Base-by-base conservation (phyloP, 2,329 filamentous ascomycete genomes). In the Lithohypha guttulata region DNA sequence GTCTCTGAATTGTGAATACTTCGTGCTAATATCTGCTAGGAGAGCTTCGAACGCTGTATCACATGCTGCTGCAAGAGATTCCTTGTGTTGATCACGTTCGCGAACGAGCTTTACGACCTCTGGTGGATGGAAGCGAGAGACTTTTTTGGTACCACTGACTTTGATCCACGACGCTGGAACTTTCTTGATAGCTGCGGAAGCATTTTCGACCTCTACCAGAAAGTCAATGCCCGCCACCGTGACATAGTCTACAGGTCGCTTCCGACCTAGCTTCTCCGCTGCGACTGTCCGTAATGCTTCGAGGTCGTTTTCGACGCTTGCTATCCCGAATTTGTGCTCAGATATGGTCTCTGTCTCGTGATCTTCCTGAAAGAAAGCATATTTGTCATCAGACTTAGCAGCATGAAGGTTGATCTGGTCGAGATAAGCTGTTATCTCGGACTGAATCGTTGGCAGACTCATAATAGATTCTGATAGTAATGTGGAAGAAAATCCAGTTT, bases 101-200 rank as follows among this genome's bases (percentile, higher is more conserved):
- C 79, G 77, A 13, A 94, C 73, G 51, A 94, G 71, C 45, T 77
- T 76, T 34, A 93, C 71, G 17, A 95, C 84, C 51, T 93, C 81
- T 3, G 91, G 91, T 0, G 91, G 91, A 61, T 98, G 91, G 59
- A 96, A 98, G 42, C 91, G 79, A 0, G 85, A 87, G 4, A 87
- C 65, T 53, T 84, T 85, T 60, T 96, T 96, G 5, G 91, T 98
- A 34, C 89, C 87, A 42, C 82, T 93, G 53, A 96, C 84, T 61
- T 98, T 96, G 47, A 75, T 71, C 91, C 91, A 98, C 0, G 84
- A 93, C 3, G 91, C 89, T 1, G 91, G 91, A 0, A 98, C 85
- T 42, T 80, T 77, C 57, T 86, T 91, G 44, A 95, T 71, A 39
- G 84, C 75, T 1, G 71, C 60, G 8, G 63, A 65, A 15, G 54